phyloP scores from a whole-genome alignment of 2,329 filamentous ascomycete species.

The Microdochium trichocladiopsis region DNA sequence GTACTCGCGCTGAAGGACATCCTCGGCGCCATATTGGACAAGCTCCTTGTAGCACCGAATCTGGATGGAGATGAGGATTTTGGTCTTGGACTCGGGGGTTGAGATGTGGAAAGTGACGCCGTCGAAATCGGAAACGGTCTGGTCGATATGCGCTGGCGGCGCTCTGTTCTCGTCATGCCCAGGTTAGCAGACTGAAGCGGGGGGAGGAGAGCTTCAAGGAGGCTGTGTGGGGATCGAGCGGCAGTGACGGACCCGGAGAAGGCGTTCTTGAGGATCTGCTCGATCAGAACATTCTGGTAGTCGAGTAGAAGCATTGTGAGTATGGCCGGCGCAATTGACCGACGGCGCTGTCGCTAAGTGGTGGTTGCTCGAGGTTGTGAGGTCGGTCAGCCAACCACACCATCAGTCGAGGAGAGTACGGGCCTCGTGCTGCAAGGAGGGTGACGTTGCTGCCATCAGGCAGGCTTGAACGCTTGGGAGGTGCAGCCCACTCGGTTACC shows the following conservation, averaged over 20 bases:
- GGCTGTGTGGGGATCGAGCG: neutral
- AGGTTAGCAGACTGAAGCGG: neutral
- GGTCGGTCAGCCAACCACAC: neutral
- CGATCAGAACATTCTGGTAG: slow-evolving; percentile 97
- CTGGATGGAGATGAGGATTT: slow-evolving; percentile 89
- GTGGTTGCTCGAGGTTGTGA: neutral
- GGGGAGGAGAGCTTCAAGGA: slow-evolving; percentile 8
- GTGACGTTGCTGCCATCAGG: neutral
- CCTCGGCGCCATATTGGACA: slow-evolving; percentile 84
- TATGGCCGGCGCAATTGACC: slow-evolving; percentile 1
- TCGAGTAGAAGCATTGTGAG: slow-evolving; percentile 83
- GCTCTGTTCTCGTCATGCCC: slow-evolving; percentile 45
- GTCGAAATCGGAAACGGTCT: slow-evolving; percentile 98
- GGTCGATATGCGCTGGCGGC: slow-evolving; percentile 83
- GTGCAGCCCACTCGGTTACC: neutral
- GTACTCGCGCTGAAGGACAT: slow-evolving; percentile 91
- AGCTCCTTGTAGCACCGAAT: slow-evolving; percentile 94
- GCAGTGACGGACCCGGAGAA: slow-evolving; percentile 66
- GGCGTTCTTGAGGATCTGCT: slow-evolving; percentile 90
- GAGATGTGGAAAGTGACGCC: slow-evolving; percentile 98
- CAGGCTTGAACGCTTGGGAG: neutral
- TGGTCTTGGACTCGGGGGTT: slow-evolving; percentile 86
- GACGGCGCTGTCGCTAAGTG: neutral
- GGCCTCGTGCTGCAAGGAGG: slow-evolving; percentile 5
- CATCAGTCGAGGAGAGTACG: neutral